Evolutionary conservation across 768 basidiomycete species (phyloP), one percentile per base, ranked within the genome.

Genomic region (Leucocoprinus birnbaumii): DNA sequence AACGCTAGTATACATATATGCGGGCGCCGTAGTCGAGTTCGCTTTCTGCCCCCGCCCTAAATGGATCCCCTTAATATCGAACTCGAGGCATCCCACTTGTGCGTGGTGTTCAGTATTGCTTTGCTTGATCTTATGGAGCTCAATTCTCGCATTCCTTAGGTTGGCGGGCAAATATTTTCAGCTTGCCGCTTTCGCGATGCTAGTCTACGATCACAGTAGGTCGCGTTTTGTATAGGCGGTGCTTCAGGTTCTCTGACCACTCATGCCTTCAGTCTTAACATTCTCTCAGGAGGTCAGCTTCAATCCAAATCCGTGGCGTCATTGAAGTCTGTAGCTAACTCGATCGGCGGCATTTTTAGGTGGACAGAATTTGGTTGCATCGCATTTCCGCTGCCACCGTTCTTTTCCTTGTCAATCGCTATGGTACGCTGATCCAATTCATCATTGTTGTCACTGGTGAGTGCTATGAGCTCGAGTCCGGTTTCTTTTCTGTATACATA

Each of bases 341-440:
- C 14, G 14, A 7, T 21, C 19, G 9, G 21, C n/a, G 18, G 16
- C 4, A 13, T 38, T 6, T 38, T 3, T 14, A 48, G 47, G 63
- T 68, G 38, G 65, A 67, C 14, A 58, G 66, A 6, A 63, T 70
- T 7, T 70, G 69, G 69, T 63, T 61, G 41, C 59, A 48, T 35
- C 64, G 55, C 46, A 26, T 67, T 6, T 64, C 64, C 8, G 62
- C 62, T 2, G 66, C 59, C 2, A 59, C 63, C 0, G 37, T 67
- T n/a, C 58, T 70, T n/a, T 70, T 68, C 57, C 48, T 68, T 5
- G 50, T 70, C 19, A 69, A 68, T 51, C 63, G 69, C 16, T 70
- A 69, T 56, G 47, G 61, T 25, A 68, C 65, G 13, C 65, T 65
- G 2, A 35, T 68, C 0, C 63, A 67, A 37, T 68, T 68, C 41